A percentile compares a stretch with the other conserved stretches of the same genome.
These are phyloP conservation scores for maize (Zea mays) DNA, from an alignment of 176 grass and related monocot species.

Conservation along the genomic window Zm-B73-REFERENCE-NAM-5.0 NC_050097.1:28215501-28216000, in stretches of 20 bases:
- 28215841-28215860: constrained; percentile 15
- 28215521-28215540: constrained; percentile 49
- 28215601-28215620: constrained; percentile 16
- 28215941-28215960: constrained; percentile 90
- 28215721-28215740: constrained; percentile 75
- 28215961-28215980: constrained; percentile 86
- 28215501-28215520: constrained; percentile 51
- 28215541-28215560: constrained; percentile 18
- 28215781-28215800: constrained; percentile 70
- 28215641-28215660: constrained; percentile 16
- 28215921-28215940: constrained; percentile 86
- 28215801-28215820: constrained; percentile 38
- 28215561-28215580: constrained; percentile 38
- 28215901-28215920: constrained; percentile 93
- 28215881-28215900: constrained; percentile 82
- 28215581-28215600: constrained; percentile 34
- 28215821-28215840: constrained; percentile 28
- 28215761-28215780: constrained; percentile 84
- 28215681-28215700: constrained; percentile 27
- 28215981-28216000: constrained; percentile 69
- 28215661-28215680: constrained; percentile 24
- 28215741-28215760: constrained; percentile 90
- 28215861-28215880: not conserved
- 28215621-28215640: constrained; percentile 26
- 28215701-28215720: constrained; percentile 68